phyloP scores from a whole-genome alignment of 352 stramenopile species.

The Peronosclerospora sorghi region DNA sequence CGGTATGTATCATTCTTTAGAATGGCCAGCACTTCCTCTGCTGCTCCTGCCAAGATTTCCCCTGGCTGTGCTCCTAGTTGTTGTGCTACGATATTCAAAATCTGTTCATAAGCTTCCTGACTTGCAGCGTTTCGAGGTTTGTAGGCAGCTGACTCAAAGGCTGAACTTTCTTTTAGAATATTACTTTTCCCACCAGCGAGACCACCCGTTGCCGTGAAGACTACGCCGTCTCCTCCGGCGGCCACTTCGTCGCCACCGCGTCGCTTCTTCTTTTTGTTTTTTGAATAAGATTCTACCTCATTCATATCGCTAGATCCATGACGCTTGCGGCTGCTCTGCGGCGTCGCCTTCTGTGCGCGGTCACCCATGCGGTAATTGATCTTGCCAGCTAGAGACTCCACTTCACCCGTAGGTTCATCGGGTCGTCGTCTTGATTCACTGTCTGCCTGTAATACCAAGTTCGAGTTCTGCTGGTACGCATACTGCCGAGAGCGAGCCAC shows the following conservation, averaged over 20 bases:
- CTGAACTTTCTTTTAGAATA: conserved; percentile 62
- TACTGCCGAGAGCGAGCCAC: conserved; percentile 85
- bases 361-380: conserved; percentile 81
- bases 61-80: conserved; percentile 81
- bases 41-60: conserved; percentile 85
- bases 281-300: background rate
- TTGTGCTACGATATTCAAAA: conserved; percentile 68
- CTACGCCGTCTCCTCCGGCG: conserved; percentile 20
- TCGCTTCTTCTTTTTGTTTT: conserved; percentile 52
- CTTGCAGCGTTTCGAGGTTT: conserved; percentile 79
- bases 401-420: conserved; percentile 80
- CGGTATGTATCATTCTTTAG: conserved; percentile 86
- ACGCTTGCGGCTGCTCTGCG: conserved; percentile 29
- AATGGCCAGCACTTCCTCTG: conserved; percentile 88
- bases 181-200: conserved; percentile 32
- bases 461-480: conserved; percentile 90
- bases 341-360: conserved; percentile 53
- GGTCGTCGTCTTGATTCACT: conserved; percentile 65
- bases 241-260: conserved; percentile 15
- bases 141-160: conserved; percentile 79
- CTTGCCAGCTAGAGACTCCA: conserved; percentile 72
- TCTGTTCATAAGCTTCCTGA: conserved; percentile 83
- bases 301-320: conserved; percentile 3
- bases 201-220: conserved; percentile 45
- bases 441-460: conserved; percentile 90